A percentile compares a stretch with the other conserved stretches of the same genome.
Evolutionary conservation across 2,329 filamentous ascomycete species (phyloP).

Genomic region (Aciculosporium take): DNA sequence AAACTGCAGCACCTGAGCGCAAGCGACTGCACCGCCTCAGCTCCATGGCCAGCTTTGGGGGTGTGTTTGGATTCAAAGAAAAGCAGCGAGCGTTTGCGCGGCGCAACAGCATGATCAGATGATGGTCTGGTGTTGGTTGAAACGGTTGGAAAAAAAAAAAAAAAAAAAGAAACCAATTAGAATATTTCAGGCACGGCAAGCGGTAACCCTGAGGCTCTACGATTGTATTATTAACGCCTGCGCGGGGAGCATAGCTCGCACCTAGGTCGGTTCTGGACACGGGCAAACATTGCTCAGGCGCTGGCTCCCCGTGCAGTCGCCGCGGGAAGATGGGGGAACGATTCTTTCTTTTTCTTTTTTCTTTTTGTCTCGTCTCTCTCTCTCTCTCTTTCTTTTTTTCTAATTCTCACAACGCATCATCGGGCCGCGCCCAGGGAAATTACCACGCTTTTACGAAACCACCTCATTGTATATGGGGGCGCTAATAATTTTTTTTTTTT

Average conservation of each 20-base stretch:
- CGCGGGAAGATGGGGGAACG: neutral
- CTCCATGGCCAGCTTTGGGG: conserved; percentile 40
- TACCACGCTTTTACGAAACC: conserved; percentile 2
- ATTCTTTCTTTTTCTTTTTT: neutral
- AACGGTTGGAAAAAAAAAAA: neutral
- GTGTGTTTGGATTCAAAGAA: conserved; percentile 20
- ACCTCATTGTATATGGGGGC: neutral
- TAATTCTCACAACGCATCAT: neutral
- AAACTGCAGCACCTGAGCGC: conserved; percentile 20
- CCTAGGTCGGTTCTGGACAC: neutral
- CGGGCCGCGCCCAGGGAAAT: neutral
- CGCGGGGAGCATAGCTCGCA: neutral
- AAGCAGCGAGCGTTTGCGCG: conserved; percentile 24
- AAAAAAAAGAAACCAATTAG: neutral
- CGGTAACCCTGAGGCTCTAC: neutral
- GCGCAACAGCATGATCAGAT: conserved; percentile 26
- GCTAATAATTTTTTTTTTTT: neutral
- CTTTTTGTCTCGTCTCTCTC: no score
- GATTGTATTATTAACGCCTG: neutral
- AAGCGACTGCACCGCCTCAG: conserved; percentile 42
- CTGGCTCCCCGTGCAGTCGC: neutral
- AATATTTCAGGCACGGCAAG: neutral
- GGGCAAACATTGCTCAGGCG: neutral
- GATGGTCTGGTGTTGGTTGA: conserved; percentile 6
- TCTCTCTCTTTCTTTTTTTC: no score